Conservation (phyloP, 257 asterid species). For the Scutellaria galericulata region DNA sequence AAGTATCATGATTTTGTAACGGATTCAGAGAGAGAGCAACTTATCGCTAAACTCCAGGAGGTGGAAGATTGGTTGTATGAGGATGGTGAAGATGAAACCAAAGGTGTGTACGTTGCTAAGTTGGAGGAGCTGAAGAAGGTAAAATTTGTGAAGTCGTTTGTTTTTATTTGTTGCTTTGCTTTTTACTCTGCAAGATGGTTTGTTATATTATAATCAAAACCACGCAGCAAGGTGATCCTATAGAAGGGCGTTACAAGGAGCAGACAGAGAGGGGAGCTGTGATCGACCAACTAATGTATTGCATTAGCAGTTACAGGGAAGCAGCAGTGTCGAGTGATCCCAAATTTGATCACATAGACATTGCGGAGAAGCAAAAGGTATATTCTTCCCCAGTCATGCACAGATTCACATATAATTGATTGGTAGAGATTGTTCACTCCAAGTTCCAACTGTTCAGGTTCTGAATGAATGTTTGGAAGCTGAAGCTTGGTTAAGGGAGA, state of each 20-base stretch:
- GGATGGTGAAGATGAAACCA: conserved; percentile 89
- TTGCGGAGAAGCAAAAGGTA: conserved; percentile 80
- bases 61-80: conserved; percentile 94
- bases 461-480: conserved; percentile 74
- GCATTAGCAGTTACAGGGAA: conserved; percentile 80
- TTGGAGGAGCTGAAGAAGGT: conserved; percentile 76
- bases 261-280: conserved; percentile 66
- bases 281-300: conserved; percentile 58
- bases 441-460: conserved; percentile 49
- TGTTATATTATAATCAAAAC: not conserved
- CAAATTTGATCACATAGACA: conserved; percentile 82
- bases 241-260: conserved; percentile 81
- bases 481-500: conserved; percentile 87
- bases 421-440: not conserved
- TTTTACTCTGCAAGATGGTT: not conserved
- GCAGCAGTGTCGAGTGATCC: conserved; percentile 72
- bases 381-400: not conserved
- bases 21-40: conserved; percentile 70
- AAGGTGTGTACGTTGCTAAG: conserved; percentile 65
- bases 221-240: conserved; percentile 83
- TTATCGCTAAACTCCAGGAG: conserved; percentile 72
- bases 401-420: too few relatives aligned
- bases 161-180: not conserved
- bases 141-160: not conserved
- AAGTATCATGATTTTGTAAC: conserved; percentile 62